These are phyloP conservation scores for Collybiopsis luxurians DNA, from an alignment of 768 basidiomycete genomes.

Conservation along the genomic window DNA sequence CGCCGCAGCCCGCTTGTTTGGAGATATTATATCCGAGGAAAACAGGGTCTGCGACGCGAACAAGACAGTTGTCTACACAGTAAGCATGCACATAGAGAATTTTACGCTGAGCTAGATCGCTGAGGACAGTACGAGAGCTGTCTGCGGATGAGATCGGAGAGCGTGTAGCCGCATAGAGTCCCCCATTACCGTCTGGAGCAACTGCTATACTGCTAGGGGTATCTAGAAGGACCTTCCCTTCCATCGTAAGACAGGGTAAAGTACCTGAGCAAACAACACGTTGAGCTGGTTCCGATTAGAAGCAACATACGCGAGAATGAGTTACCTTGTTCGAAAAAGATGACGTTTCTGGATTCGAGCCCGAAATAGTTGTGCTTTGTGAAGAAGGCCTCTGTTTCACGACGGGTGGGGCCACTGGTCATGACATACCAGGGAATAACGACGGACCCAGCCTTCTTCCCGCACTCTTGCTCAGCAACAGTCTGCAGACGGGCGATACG, in stretches of 20 bases:
- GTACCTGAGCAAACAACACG: slow-evolving; percentile 58
- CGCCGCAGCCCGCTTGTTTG: slow-evolving; percentile 87
- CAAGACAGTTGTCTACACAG: slow-evolving; percentile 98
- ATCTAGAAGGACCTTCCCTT: slow-evolving; percentile 91
- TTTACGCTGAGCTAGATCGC: slow-evolving; percentile 73
- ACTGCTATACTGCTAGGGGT: slow-evolving; percentile 79
- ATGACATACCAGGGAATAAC: slow-evolving; percentile 97
- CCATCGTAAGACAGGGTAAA: slow-evolving; percentile 90
- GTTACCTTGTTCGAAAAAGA: slow-evolving; percentile 96
- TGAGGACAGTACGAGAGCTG: slow-evolving; percentile 71
- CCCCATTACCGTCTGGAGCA: slow-evolving; percentile 97
- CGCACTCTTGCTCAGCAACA: slow-evolving; percentile 58
- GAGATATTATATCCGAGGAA: slow-evolving; percentile 94
- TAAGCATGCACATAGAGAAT: slow-evolving; percentile 92
- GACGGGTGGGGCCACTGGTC: slow-evolving; percentile 95
- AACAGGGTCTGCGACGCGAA: slow-evolving; percentile 93
- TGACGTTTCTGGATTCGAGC: slow-evolving; percentile 70
- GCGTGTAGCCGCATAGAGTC: slow-evolving; percentile 92
- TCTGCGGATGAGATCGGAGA: slow-evolving; percentile 60
- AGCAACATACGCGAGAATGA: background rate
- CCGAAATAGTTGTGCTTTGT: slow-evolving; percentile 77
- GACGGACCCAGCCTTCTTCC: slow-evolving; percentile 58
- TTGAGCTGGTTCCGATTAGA: background rate
- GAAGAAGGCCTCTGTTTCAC: slow-evolving; percentile 86
- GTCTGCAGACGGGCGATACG: slow-evolving; percentile 83